Evolutionary conservation across 2,329 filamentous ascomycete species (phyloP).

Genomic region (Fusarium marasasianum): DNA sequence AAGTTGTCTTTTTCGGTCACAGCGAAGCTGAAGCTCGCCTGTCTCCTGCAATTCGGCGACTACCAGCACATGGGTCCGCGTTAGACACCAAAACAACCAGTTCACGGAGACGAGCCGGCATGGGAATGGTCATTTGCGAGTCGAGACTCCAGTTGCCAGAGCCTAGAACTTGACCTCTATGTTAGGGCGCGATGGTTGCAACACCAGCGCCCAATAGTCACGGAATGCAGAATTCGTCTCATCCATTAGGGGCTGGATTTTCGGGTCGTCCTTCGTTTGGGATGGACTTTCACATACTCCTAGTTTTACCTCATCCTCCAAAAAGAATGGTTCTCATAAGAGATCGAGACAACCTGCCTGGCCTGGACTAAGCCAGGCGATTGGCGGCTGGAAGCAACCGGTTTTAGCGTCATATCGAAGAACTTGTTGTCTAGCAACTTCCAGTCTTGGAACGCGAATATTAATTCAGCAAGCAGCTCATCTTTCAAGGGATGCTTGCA

Average conservation of each 20-base stretch:
- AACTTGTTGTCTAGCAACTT: background rate
- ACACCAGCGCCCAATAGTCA: conserved; percentile 18
- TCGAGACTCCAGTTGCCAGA: conserved; percentile 10
- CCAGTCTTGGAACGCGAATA: background rate
- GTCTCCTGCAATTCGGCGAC: background rate
- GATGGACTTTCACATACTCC: background rate
- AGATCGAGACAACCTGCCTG: background rate
- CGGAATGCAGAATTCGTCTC: conserved; percentile 13
- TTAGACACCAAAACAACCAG: conserved; percentile 10
- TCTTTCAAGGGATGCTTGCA: background rate
- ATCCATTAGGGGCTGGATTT: background rate
- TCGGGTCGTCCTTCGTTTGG: background rate
- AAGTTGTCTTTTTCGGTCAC: conserved; percentile 14
- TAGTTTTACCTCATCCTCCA: background rate
- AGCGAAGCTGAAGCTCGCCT: conserved; percentile 4
- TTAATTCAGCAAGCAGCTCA: background rate
- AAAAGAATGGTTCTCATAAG: background rate
- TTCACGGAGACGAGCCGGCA: conserved; percentile 9
- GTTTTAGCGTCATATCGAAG: conserved; percentile 8
- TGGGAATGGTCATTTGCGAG: conserved; percentile 6
- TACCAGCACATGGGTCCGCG: conserved; percentile 1
- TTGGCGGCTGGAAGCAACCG: background rate
- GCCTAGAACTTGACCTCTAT: conserved; percentile 25
- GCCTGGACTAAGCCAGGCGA: background rate
- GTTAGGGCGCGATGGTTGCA: conserved; percentile 11